Evolutionary conservation across 1,139 yeast species (phyloP), one percentile per base, ranked within the genome.

Genomic region (Saccharomycopsis crataegensis): DNA sequence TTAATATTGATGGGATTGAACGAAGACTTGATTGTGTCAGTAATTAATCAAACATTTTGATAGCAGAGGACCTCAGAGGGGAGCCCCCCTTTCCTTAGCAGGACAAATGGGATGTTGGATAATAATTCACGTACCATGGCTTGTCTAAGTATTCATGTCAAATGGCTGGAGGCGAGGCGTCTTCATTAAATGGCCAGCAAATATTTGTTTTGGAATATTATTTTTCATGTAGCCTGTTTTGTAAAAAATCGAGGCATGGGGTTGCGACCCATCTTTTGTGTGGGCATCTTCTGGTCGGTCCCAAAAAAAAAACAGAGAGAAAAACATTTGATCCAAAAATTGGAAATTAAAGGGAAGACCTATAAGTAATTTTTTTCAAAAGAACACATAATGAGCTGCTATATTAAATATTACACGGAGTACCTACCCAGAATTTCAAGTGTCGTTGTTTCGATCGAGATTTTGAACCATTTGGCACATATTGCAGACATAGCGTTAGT

Each of bases 1-100:
- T 79, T 77, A 50, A 84, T 69, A 64, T 93, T 93, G 48, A 91
- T 74, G 2, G 98, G 96, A 33, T 82, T 77, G 66, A 93, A 93
- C 8, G 83, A 75, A 48, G 94, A 85, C 86, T 67, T 63, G 36
- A 22, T 3, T 22, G 28, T 22, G 28, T 22, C 28, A 22, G 6
- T 17, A n/a, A 8, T 7, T 17, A 22, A 12, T 8, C 8, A 17
- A 2, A 40, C 8, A 42, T 41, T 49, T 3, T n/a, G 22, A 16
- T 14, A 14, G 9, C 46, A 32, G 7, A 38, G 37, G 32, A 5
- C 11, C 16, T 6, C 16, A 11, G 4, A 41, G 22, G 16, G 12
- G 9, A 6, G 22, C 14, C 31, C 14, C 31, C 28, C 28, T 22
- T 22, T 4, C 28, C 28, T 22, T 22, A 22, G 28, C 28, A 22